Evolutionary conservation across 2,329 filamentous ascomycete genomes (phyloP), one percentile per base, ranked within the genome.

Genomic region (Pochonia chlamydosporia): DNA sequence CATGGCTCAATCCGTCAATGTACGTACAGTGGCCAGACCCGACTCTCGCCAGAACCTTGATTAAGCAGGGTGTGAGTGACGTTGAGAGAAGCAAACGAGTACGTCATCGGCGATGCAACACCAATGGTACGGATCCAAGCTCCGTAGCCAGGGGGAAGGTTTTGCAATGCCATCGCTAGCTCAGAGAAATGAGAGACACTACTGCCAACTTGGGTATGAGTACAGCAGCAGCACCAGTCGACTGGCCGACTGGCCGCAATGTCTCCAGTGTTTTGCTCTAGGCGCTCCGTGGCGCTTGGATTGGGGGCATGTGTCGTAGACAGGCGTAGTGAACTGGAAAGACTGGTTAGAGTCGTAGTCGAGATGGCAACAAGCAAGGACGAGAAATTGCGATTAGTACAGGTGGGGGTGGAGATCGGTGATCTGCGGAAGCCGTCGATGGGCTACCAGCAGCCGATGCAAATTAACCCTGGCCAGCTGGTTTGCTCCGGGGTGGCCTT

Each of bases 31-130:
- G n/a, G n/a, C n/a, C n/a, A n/a, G n/a, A 37, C 37, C 26, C 40
- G 42, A 49, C 41, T 31, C 21, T 26, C 39, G 42, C 40, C 43
- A 45, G 43, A 55, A 53, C 46, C 52, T 53, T 55, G 54, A 49
- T 55, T 49, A 23, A 26, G 52, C 44, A 45, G 54, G 51, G 46
- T 21, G 28, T 39, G 36, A 36, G 63, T 65, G 63, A 65, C 63
- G 63, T 65, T 65, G 55, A 54, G 53, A 54, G 52, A 56, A 58
- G 52, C 56, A 54, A 54, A 54, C 57, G 53, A 59, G 54, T 60
- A 63, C 63, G 63, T 66, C 63, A 66, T 66, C 52, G 42, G 23
- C 49, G 16, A 46, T 31, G 28, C 46, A 24, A 31, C 47, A 25
- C 44, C 48, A 47, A 50, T 47, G 39, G 36, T 31, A 40, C 40